These are phyloP conservation scores for Dovyalis caffra DNA, from an alignment of 345 rosid genomes.

Conservation along the genomic window DNA sequence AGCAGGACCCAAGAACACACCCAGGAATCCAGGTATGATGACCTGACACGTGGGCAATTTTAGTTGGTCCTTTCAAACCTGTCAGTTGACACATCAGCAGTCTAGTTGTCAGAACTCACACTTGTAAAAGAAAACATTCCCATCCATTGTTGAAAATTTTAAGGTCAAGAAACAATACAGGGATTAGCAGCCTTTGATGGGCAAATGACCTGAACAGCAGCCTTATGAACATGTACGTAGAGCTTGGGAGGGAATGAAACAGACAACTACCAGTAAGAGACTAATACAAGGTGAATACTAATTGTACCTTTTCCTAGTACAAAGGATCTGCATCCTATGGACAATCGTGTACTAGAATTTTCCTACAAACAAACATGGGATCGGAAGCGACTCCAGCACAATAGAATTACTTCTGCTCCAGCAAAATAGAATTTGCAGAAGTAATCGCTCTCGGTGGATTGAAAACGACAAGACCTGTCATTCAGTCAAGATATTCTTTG, in stretches of 20 bases:
- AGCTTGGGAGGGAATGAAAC: background rate
- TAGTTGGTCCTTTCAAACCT: no score
- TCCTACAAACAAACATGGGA: background rate
- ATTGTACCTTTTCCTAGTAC: background rate
- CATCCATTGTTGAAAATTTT: background rate
- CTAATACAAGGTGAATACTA: background rate
- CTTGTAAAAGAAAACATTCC: background rate
- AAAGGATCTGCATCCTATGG: background rate
- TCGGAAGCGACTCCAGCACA: background rate
- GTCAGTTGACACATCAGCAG: no score
- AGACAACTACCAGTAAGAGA: background rate
- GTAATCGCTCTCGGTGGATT: background rate
- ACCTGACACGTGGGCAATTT: no score
- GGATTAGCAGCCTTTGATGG: background rate
- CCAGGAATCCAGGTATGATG: no score
- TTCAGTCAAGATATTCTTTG: background rate
- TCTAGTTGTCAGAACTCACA: no score
- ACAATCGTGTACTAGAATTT: background rate
- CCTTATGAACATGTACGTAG: background rate
- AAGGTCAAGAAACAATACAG: background rate
- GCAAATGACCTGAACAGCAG: background rate
- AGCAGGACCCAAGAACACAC: no score
- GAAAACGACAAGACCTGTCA: background rate
- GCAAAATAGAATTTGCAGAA: background rate
- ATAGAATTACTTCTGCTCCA: background rate